These are phyloP conservation scores for Rhodotorula sphaerocarpa DNA, from an alignment of 768 basidiomycete species.

Conservation along the genomic window DNA sequence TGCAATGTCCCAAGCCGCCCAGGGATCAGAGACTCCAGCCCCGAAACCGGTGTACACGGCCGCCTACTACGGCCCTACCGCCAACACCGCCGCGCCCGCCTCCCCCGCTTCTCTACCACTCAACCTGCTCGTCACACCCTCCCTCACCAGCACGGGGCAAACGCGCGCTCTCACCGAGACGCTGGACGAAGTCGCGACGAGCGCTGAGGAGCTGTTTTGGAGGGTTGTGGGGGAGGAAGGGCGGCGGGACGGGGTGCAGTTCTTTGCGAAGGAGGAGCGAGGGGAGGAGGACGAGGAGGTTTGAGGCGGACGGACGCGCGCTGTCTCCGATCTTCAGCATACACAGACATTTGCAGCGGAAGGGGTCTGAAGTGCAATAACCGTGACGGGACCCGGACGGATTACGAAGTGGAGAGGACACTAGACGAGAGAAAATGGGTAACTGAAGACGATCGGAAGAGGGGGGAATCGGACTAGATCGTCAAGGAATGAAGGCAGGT, in stretches of 20 bases:
- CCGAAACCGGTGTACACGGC: constrained; percentile 9
- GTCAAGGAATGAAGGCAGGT: too few relatives aligned
- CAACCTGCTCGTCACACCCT: constrained; percentile 19
- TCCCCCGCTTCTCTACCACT: constrained; percentile 5
- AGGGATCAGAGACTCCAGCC: not conserved
- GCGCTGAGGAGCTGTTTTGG: constrained; percentile 23
- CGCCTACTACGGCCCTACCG: not conserved
- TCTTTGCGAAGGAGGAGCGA: constrained; percentile 15
- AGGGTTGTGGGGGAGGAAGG: constrained; percentile 25
- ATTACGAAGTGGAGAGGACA: too few relatives aligned
- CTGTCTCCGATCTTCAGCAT: too few relatives aligned
- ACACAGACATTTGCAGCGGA: too few relatives aligned
- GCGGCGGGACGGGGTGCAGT: constrained; percentile 28
- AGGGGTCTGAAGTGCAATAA: too few relatives aligned
- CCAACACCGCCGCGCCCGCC: not conserved
- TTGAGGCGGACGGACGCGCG: not conserved
- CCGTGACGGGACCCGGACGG: too few relatives aligned
- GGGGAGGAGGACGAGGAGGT: constrained; percentile 1
- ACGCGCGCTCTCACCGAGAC: not conserved
- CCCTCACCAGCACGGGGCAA: not conserved
- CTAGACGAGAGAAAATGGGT: too few relatives aligned
- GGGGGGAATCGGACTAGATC: too few relatives aligned
- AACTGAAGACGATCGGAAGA: too few relatives aligned
- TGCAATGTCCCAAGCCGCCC: not conserved
- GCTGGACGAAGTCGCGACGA: constrained; percentile 6